phyloP scores from a whole-genome alignment of 176 grass and related monocot genomes.

The Eragrostis curvula region DNA sequence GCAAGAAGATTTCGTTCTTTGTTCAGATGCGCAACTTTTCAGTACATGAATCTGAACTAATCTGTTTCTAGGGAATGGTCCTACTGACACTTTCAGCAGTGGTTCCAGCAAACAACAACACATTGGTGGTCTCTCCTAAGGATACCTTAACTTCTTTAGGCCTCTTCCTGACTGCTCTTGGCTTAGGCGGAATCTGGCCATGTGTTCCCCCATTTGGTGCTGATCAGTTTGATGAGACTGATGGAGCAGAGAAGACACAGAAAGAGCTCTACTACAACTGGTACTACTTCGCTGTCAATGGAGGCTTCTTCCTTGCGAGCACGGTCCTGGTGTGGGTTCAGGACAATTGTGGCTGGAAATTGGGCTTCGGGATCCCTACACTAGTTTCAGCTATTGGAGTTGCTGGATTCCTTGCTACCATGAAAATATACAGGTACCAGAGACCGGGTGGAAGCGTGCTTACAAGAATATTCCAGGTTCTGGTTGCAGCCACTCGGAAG shows the following conservation, averaged over 20 bases:
- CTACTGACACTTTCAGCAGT: conserved; percentile 46
- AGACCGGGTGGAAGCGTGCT: conserved; percentile 41
- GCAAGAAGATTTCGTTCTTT: background rate
- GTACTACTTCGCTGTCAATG: conserved; percentile 46
- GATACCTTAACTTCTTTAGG: conserved; percentile 50
- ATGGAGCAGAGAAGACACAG: conserved; percentile 37
- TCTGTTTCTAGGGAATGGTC: conserved; percentile 37
- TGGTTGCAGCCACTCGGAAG: conserved; percentile 47
- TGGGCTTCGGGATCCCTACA: conserved; percentile 52
- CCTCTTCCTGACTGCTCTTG: conserved; percentile 66
- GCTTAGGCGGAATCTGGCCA: conserved; percentile 64
- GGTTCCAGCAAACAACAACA: conserved; percentile 6
- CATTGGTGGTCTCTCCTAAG: background rate
- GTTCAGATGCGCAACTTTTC: background rate
- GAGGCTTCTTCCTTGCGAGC: conserved; percentile 32
- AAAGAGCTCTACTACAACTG: conserved; percentile 57
- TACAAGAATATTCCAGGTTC: conserved; percentile 44
- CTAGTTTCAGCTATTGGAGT: conserved; percentile 31
- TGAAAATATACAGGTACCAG: conserved; percentile 38
- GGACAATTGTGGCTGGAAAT: conserved; percentile 40
- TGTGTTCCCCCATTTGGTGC: conserved; percentile 73
- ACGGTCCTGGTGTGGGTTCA: conserved; percentile 42
- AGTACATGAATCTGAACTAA: background rate
- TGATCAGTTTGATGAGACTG: conserved; percentile 66
- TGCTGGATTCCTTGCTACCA: conserved; percentile 26